These are phyloP conservation scores for Chrysoporthe austroafricana DNA, from an alignment of 2,329 filamentous ascomycete species.

Conservation along the genomic window DNA sequence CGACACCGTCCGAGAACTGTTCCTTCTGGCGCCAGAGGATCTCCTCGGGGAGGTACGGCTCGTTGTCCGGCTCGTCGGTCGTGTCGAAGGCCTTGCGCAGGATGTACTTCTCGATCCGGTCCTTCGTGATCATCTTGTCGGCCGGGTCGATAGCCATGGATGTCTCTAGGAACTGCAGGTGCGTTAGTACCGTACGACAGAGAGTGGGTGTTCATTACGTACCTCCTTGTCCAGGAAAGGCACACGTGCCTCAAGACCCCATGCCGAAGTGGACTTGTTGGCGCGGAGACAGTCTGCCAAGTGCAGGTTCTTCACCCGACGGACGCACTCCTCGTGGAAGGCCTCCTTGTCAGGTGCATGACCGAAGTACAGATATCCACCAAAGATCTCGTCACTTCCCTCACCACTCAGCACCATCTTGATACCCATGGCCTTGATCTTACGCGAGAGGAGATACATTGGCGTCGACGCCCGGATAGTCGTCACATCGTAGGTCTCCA, in stretches of 20 bases:
- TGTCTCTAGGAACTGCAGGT: conserved; percentile 77
- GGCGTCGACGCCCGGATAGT: conserved; percentile 98
- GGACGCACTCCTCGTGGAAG: conserved; percentile 96
- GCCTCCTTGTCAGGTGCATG: conserved; percentile 85
- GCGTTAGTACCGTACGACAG: conserved; percentile 30
- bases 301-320: conserved; percentile 95
- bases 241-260: conserved; percentile 96
- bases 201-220: conserved; percentile 33
- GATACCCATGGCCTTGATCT: conserved; percentile 99
- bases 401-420: conserved; percentile 99
- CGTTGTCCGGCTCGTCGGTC: conserved; percentile 75
- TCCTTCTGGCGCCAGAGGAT: conserved; percentile 99
- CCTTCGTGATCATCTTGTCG: conserved; percentile 94
- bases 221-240: conserved; percentile 95
- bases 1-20: conserved; percentile 98
- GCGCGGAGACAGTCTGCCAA: conserved; percentile 94
- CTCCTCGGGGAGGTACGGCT: conserved; percentile 91
- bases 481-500: conserved; percentile 97
- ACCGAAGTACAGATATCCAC: conserved; percentile 98
- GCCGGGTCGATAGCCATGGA: conserved; percentile 92
- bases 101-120: conserved; percentile 95
- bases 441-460: conserved; percentile 96
- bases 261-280: conserved; percentile 98
- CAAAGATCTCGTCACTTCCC: conserved; percentile 97
- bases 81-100: conserved; percentile 98